phyloP scores from a whole-genome alignment of 148 eudicot genomes.

The Polygonum aviculare region DNA sequence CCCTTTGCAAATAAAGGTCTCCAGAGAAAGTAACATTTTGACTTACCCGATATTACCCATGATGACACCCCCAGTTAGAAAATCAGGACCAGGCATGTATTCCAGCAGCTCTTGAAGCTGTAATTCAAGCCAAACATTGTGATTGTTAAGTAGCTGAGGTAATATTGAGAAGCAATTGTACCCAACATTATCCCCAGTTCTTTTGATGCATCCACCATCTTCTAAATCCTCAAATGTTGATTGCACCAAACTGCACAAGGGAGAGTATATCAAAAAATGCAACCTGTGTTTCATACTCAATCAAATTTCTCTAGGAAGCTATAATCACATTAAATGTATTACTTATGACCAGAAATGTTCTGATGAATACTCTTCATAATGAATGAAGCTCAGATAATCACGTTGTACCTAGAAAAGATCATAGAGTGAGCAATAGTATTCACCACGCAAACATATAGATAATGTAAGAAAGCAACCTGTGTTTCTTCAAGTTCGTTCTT shows the following conservation, averaged over 20 bases:
- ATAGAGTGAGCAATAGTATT: neutral
- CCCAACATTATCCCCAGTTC: slow-evolving; percentile 84
- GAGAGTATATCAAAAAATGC: slow-evolving; percentile 5
- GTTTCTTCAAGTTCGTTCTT: slow-evolving; percentile 89
- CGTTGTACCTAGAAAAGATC: slow-evolving; percentile 82
- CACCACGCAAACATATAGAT: neutral
- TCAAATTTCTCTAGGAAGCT: neutral
- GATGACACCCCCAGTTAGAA: slow-evolving; percentile 91
- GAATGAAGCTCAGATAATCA: neutral
- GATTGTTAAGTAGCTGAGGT: slow-evolving; percentile 79
- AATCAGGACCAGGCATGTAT: slow-evolving; percentile 98
- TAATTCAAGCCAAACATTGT: slow-evolving; percentile 88
- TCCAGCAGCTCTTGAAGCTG: slow-evolving; percentile 93
- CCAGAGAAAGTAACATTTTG: neutral
- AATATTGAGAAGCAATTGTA: slow-evolving; percentile 92
- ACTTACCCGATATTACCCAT: slow-evolving; percentile 90
- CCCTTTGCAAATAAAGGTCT: neutral
- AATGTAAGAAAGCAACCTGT: slow-evolving; percentile 39
- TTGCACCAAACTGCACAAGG: slow-evolving; percentile 59
- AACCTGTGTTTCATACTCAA: neutral
- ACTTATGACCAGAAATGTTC: neutral
- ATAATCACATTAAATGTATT: neutral
- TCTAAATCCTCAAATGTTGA: slow-evolving; percentile 95
- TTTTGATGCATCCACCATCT: slow-evolving; percentile 90
- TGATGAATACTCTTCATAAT: neutral